phyloP scores from a whole-genome alignment of 78 protist genomes.

The Chrysochromulina tobinii region DNA sequence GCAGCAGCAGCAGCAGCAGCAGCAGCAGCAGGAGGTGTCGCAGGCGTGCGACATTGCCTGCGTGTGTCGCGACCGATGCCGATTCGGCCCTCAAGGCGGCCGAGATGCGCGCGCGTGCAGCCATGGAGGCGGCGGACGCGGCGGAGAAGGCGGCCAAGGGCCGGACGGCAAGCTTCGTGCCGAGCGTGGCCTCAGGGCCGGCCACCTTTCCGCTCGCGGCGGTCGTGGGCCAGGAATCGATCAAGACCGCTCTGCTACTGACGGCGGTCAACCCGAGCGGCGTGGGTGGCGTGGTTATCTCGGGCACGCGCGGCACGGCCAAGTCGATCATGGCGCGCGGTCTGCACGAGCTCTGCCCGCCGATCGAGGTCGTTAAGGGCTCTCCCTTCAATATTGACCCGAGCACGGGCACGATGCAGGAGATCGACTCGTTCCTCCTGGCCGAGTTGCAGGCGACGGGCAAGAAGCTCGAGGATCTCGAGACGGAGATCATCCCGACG shows the following conservation, averaged over 20 bases:
- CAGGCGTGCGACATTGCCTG: too few relatives aligned
- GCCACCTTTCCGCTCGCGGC: neutral
- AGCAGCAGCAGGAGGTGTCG: too few relatives aligned
- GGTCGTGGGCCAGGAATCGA: conserved; percentile 27
- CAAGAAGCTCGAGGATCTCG: neutral
- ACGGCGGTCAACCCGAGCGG: conserved; percentile 7
- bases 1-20: too few relatives aligned
- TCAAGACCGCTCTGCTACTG: conserved; percentile 37
- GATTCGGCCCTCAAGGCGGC: too few relatives aligned
- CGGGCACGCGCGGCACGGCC: conserved; percentile 51
- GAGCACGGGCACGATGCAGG: neutral
- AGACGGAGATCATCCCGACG: conserved; percentile 16
- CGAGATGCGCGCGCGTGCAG: too few relatives aligned
- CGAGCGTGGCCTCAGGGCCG: neutral
- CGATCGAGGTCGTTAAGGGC: conserved; percentile 46
- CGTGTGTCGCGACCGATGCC: too few relatives aligned
- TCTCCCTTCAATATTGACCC: conserved; percentile 35
- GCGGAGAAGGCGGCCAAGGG: too few relatives aligned
- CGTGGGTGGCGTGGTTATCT: conserved; percentile 47
- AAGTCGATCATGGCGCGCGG: conserved; percentile 58
- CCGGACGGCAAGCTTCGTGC: neutral
- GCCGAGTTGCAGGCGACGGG: neutral
- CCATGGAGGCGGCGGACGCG: too few relatives aligned
- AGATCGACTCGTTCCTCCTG: neutral
- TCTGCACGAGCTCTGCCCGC: conserved; percentile 41